A percentile compares a stretch with the other conserved stretches of the same genome.
phyloP scores from a whole-genome alignment of 345 rosid genomes.

The Melaleuca alternifolia region DNA sequence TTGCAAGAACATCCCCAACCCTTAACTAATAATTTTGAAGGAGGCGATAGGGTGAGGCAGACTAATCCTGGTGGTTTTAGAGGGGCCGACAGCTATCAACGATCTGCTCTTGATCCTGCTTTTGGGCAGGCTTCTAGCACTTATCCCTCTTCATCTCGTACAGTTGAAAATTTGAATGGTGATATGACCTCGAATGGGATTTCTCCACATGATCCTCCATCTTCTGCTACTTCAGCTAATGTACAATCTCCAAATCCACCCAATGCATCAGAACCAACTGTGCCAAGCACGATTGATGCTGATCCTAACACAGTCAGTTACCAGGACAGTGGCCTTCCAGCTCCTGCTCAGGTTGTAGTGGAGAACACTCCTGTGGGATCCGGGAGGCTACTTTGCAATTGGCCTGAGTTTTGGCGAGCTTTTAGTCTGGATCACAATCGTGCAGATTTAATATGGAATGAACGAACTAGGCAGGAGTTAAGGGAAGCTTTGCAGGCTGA shows the following conservation, averaged over 20 bases:
- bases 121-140: constrained; percentile 31
- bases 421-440: constrained; percentile 98
- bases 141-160: constrained; percentile 18
- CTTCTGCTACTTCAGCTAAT: constrained; percentile 23
- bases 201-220: constrained; percentile 39
- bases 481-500: constrained; percentile 96
- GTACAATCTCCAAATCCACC: constrained; percentile 22
- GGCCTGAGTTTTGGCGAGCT: constrained; percentile 99
- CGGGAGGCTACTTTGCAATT: constrained; percentile 81
- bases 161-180: constrained; percentile 36
- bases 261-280: constrained; percentile 37
- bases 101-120: constrained; percentile 30
- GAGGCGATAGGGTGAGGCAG: constrained; percentile 41
- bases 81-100: constrained; percentile 42
- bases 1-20: constrained; percentile 56
- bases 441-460: constrained; percentile 99
- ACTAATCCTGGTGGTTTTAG: constrained; percentile 20
- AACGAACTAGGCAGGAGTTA: constrained; percentile 94
- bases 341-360: constrained; percentile 97
- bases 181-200: constrained; percentile 30
- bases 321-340: constrained; percentile 58
- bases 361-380: constrained; percentile 93
- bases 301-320: constrained; percentile 32
- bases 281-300: constrained; percentile 30
- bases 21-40: constrained; percentile 42